Base-by-base conservation (phyloP, 108 stramenopile species). In the Fragilaria radians region DNA sequence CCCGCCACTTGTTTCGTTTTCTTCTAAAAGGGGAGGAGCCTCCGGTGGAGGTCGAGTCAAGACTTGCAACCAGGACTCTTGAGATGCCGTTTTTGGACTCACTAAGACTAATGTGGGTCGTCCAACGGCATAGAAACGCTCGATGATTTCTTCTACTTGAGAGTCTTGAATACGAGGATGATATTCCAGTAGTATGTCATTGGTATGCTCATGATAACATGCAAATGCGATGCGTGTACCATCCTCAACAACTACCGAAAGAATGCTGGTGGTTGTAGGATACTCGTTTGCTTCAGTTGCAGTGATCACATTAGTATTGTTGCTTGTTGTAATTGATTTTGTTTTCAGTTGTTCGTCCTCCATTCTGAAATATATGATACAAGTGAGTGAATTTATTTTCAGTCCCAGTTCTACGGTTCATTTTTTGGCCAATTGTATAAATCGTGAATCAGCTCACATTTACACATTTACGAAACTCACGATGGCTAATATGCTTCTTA, bases 151-250 rank as follows among this genome's bases (percentile, higher is more conserved):
- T 67, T 82, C 79, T 11, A 70, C 70, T 46, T 86, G 85, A 21
- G 61, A 52, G 9, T 73, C 77, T n/a, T n/a, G n/a, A 28, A 56
- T 74, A 48, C 73, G 71, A 3, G 61, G 53, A n/a, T n/a, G n/a
- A 32, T 77, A 67, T 48, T 92, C 85, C 46, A 86, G 47, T 11
- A 83, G 21, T 32, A 92, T 92, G 47, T 80, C 77, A 67, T 92
- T 88, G 1, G 59, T 60, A 14, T 79, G 79, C 68, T 92, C 87
- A 54, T 75, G 51, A 61, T 87, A 92, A 51, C 80, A 78, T 1
- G 86, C 85, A 72, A 89, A 92, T 4, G 85, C 78, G 51, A 93
- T 70, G 23, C 62, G 64, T 1, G 77, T 60, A 5, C 83, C 86
- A 22, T 81, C 72, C 61, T 77, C 76, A 46, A 79, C 75, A 34